phyloP scores from a whole-genome alignment of 768 basidiomycete genomes.

The Postia placenta region DNA sequence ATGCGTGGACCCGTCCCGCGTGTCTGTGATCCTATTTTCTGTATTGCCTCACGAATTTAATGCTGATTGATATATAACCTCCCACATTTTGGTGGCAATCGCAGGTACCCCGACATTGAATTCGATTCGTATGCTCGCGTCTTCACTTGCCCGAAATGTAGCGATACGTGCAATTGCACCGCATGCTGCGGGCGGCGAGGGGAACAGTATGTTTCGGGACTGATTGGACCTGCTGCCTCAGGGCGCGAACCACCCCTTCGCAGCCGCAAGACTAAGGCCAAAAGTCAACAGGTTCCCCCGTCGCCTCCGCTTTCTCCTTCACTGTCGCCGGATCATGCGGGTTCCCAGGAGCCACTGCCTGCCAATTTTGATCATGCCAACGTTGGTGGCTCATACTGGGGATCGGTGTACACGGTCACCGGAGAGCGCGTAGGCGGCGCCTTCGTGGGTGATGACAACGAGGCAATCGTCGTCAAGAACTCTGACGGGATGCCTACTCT shows the following conservation, averaged over 20 bases:
- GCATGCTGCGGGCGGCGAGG: slow-evolving; percentile 38
- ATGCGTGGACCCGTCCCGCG: too few species aligned
- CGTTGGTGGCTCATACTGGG: slow-evolving; percentile 6
- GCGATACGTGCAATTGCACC: slow-evolving; percentile 43
- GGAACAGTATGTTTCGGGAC: slow-evolving; percentile 20
- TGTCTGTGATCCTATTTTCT: background rate
- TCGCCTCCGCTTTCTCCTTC: background rate
- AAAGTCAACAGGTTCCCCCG: background rate
- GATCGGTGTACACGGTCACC: slow-evolving; percentile 8
- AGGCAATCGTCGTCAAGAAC: slow-evolving; percentile 5
- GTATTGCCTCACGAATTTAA: background rate
- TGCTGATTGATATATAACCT: too few species aligned
- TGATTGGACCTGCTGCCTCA: background rate
- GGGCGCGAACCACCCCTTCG: slow-evolving; percentile 4
- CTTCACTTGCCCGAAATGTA: slow-evolving; percentile 42
- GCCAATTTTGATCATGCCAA: background rate
- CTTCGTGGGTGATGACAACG: slow-evolving; percentile 2
- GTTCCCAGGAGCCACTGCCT: background rate
- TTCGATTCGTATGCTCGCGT: slow-evolving; percentile 24
- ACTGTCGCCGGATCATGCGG: background rate
- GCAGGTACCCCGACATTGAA: slow-evolving; percentile 33
- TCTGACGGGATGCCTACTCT: background rate
- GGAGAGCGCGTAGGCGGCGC: slow-evolving; percentile 10
- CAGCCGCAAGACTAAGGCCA: slow-evolving; percentile 1
- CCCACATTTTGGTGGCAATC: too few species aligned